Evolutionary conservation across 2,329 filamentous ascomycete species (phyloP).

Genomic region (Penicillium sp.): DNA sequence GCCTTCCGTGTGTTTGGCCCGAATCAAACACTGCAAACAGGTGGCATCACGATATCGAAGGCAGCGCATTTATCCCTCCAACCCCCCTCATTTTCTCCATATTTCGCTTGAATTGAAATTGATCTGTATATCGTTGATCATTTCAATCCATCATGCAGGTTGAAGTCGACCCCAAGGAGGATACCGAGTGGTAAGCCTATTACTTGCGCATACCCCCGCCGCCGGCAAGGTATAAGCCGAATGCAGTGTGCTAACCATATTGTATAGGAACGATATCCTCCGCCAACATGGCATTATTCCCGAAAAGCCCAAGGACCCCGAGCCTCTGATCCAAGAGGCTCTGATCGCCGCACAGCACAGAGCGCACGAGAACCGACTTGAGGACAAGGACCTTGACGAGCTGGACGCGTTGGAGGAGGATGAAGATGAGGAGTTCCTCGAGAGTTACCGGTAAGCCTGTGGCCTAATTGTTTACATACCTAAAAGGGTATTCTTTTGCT

Average conservation of each 20-base stretch:
- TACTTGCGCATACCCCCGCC: conserved; percentile 12
- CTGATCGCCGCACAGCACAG: conserved; percentile 76
- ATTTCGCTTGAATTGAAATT: background rate
- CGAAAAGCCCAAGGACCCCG: conserved; percentile 94
- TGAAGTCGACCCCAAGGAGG: conserved; percentile 90
- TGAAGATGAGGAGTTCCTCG: conserved; percentile 88
- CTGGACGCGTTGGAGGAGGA: conserved; percentile 91
- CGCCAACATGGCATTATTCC: conserved; percentile 95
- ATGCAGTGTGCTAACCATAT: conserved; percentile 13
- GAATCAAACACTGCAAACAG: conserved; percentile 41
- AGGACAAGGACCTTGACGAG: conserved; percentile 92
- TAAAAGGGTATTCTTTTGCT: background rate
- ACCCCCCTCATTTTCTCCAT: conserved; percentile 1
- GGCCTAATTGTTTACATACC: background rate
- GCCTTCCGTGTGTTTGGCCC: conserved; percentile 37
- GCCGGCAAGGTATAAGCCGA: conserved; percentile 11
- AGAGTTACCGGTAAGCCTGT: conserved; percentile 65
- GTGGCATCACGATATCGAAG: conserved; percentile 29
- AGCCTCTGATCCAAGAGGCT: conserved; percentile 93
- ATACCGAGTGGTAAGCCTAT: conserved; percentile 81
- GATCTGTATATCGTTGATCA: background rate
- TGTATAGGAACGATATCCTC: conserved; percentile 88
- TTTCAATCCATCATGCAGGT: conserved; percentile 57
- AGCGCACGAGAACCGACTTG: conserved; percentile 86
- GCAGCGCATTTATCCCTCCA: conserved; percentile 8